Evolutionary conservation across 179 eudicot genomes (phyloP).

Genomic region (Beta corolliflora): DNA sequence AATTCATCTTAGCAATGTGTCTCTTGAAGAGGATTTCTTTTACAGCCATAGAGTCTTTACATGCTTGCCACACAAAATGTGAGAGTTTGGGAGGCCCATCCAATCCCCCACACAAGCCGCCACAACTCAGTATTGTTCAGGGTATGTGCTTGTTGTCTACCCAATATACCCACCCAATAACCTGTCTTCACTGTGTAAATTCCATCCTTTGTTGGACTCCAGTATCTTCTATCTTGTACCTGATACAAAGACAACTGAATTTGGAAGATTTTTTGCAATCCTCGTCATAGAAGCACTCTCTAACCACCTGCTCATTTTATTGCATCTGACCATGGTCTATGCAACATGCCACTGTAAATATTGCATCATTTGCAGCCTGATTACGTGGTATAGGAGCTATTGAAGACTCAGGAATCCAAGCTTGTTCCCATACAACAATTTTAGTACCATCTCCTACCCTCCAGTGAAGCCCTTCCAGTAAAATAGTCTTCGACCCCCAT

Average conservation of each 20-base stretch:
- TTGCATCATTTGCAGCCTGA: not conserved
- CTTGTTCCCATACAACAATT: not conserved
- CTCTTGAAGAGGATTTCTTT: not conserved
- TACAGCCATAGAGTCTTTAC: not conserved
- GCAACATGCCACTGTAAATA: not conserved
- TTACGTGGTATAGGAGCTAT: not conserved
- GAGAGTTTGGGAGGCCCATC: not conserved
- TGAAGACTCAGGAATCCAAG: not conserved
- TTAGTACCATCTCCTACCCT: not conserved
- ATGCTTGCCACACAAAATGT: not conserved
- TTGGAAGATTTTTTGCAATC: no score
- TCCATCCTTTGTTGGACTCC: not conserved
- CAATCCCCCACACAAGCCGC: not conserved
- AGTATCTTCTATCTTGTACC: no score
- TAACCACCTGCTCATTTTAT: not conserved
- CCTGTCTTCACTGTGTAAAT: not conserved
- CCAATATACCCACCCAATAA: not conserved
- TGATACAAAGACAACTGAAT: no score
- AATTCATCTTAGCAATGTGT: not conserved
- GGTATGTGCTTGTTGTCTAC: not conserved
- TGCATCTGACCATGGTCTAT: not conserved
- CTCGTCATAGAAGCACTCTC: no score
- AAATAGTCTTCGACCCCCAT: no score
- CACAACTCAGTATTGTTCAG: not conserved
- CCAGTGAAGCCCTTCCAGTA: no score